Evolutionary conservation across 495 filamentous ascomycete species (phyloP).

Genomic region (Penicillium paradoxum): DNA sequence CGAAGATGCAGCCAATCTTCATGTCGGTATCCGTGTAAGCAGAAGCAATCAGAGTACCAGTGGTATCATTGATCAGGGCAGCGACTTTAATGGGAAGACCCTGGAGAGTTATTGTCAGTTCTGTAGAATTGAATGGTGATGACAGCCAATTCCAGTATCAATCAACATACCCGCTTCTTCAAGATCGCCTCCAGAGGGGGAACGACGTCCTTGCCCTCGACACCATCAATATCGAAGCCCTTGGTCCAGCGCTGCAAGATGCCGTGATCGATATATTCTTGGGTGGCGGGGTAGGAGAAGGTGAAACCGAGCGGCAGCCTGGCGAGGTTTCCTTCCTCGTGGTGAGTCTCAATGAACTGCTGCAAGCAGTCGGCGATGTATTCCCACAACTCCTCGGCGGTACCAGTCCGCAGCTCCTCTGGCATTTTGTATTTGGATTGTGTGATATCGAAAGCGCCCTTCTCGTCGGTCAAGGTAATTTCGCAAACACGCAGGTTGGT

Average conservation of each 20-base stretch:
- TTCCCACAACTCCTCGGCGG: conserved; percentile 89
- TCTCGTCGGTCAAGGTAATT: conserved; percentile 81
- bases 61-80: conserved; percentile 96
- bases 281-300: conserved; percentile 95
- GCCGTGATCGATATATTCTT: conserved; percentile 95
- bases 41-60: conserved; percentile 97
- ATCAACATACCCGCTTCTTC: conserved; percentile 59
- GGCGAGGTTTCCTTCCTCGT: conserved; percentile 59
- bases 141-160: not conserved
- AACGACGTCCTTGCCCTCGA: conserved; percentile 92
- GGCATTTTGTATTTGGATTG: conserved; percentile 98
- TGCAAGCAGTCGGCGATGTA: conserved; percentile 97
- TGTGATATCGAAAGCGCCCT: conserved; percentile 96
- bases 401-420: conserved; percentile 88
- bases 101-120: conserved; percentile 32
- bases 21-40: conserved; percentile 87
- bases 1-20: conserved; percentile 97
- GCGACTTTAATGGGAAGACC: conserved; percentile 89
- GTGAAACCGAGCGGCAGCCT: conserved; percentile 87
- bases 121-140: not conserved
- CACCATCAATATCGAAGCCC: conserved; percentile 95
- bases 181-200: conserved; percentile 86
- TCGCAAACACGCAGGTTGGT: conserved; percentile 98
- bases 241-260: conserved; percentile 98
- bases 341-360: conserved; percentile 93